Evolutionary conservation across 257 asterid species (phyloP), one percentile per base, ranked within the genome.

Genomic region (Jasminum sambac): DNA sequence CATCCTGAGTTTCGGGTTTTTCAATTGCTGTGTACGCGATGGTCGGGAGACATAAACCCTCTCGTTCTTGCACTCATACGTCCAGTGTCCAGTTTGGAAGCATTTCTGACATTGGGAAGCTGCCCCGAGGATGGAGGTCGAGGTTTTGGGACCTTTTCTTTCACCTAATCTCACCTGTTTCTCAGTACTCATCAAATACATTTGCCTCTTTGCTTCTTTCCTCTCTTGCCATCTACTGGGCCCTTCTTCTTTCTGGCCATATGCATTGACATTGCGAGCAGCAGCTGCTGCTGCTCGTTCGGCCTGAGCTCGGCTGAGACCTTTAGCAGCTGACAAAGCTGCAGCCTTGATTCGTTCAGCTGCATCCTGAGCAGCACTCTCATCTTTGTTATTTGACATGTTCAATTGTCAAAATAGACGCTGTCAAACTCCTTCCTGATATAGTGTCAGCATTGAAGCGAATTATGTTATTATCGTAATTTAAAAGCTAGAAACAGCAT

Each of bases 141-240:
- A 81, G 80, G 72, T 68, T 75, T 86, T 90, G 67, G 24, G 12
- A 34, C 90, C 96, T 75, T 94, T 94, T 23, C 97, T 79, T 73
- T 89, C 99, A 12, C 99, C 99, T 82, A 91, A 67, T 41, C 95
- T 80, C 68, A 91, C 98, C 73, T 91, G 98, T 64, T 94, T 94
- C 69, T 94, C 99, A 1, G 99, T 91, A 77, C 98, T 94, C 95
- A 86, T 88, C 74, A 91, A 65, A 72, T 94, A 94, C 98, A 94
- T 94, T 76, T 91, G 99, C 61, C 99, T 84, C 88, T 91, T 94
- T 65, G 99, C 99, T 81, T 94, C 99, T 82, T 94, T 91, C 77
- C 99, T 85, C 77, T 94, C 99, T 61, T 94, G 99, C 99, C 99
- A 94, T 84, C 99, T 76, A 67, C 98, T 94, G 8, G 99, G 99